Evolutionary conservation across 108 stramenopile species (phyloP), one percentile per base, ranked within the genome.

Genomic region (Fistulifera pelliculosa): DNA sequence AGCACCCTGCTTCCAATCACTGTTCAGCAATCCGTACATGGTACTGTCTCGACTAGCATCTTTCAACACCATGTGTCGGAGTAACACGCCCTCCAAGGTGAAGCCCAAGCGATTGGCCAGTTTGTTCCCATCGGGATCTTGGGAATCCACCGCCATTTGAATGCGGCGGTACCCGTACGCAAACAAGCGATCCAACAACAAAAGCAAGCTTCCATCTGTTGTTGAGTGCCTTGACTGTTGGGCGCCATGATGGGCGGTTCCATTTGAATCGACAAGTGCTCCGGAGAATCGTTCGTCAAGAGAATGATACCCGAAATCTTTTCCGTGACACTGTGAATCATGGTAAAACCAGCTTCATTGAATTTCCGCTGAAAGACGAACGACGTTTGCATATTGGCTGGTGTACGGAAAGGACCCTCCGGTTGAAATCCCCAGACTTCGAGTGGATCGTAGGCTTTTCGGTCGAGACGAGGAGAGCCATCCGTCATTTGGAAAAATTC

Each of bases 1-100:
- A 4, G 83, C 82, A 25, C 89, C 89, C 60, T 80, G 80, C 35
- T 85, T 76, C 89, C 89, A 90, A 69, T 90, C 89, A 47, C 74
- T 83, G 47, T 90, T 90, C 47, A 90, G 69, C 79, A 90, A 81
- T 1, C 78, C 85, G 45, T 87, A 87, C n/a, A 87, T 68, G 47
- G 70, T 57, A 50, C 77, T 77, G 60, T 90, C 89, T 27, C 89
- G 59, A 65, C 77, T 87, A 12, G 85, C 63, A 15, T 90, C 81
- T 66, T 90, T 90, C 57, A 90, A 69, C 38, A 90, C 70, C 59
- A 64, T 75, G 25, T 90, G 81, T 62, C 84, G 84, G 31, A 79
- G 60, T 41, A 90, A 52, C 21, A 66, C 43, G 44, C 77, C 78
- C 22, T 90, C 89, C 51, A 75, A 67, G 0, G 85, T 87, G 45